A percentile compares a stretch with the other conserved stretches of the same genome.
Conservation (phyloP, 768 basidiomycete genomes). For the Panaeolus papilionaceus region DNA sequence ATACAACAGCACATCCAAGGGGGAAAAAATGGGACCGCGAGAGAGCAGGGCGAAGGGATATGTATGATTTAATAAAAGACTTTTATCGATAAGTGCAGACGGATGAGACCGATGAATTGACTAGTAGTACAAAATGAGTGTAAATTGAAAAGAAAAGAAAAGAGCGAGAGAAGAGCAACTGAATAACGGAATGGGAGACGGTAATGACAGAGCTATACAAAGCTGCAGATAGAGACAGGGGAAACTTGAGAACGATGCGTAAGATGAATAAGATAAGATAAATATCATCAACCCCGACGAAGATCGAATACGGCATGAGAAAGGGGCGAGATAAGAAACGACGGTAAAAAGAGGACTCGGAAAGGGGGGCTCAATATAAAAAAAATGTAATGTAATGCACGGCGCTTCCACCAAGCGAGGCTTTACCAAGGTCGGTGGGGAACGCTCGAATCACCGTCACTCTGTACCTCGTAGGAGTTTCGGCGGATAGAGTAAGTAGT, state of each 20-base stretch:
- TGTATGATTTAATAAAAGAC: conserved; percentile 8
- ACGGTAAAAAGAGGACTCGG: neutral
- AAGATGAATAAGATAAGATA: conserved; percentile 11
- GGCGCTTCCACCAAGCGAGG: neutral
- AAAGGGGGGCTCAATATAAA: conserved; percentile 22
- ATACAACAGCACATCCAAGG: neutral
- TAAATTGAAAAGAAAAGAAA: neutral
- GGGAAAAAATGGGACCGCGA: neutral
- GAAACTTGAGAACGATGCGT: neutral
- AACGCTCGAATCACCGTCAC: conserved; percentile 43
- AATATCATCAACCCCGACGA: conserved; percentile 12
- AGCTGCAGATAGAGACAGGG: neutral
- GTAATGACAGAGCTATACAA: neutral
- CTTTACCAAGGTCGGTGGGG: conserved; percentile 56
- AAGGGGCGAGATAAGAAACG: conserved; percentile 6
- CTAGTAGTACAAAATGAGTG: conserved; percentile 12
- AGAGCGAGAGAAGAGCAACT: neutral
- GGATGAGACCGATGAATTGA: conserved; percentile 5
- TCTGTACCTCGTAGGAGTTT: conserved; percentile 33
- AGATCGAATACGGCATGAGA: conserved; percentile 9
- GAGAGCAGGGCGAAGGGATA: conserved; percentile 3
- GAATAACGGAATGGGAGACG: neutral
- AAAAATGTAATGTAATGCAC: conserved; percentile 9
- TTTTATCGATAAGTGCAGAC: conserved; percentile 7
- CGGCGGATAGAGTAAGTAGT: conserved; percentile 26